Conservation (phyloP, 495 filamentous ascomycete species). For the Hypoxylon rickii region DNA sequence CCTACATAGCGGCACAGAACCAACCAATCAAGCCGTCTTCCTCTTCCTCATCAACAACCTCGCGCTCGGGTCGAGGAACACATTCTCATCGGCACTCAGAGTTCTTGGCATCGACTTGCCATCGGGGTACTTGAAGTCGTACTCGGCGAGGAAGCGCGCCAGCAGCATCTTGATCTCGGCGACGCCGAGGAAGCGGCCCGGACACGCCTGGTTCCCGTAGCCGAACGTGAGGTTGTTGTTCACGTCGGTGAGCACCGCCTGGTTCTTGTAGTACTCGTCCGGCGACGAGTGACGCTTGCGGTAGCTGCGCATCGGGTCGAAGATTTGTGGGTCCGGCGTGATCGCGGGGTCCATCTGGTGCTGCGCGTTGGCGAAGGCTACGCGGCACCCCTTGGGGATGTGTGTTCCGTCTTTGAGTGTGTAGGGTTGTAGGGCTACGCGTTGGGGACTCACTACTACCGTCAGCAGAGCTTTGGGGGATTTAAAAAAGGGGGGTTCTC, state of each 20-base stretch:
- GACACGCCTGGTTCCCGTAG: conserved; percentile 42
- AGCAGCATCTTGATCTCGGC: conserved; percentile 47
- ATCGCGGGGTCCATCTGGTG: conserved; percentile 14
- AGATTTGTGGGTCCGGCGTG: conserved; percentile 38
- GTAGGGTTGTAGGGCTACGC: not conserved
- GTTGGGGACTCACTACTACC: no score
- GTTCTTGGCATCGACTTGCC: not conserved
- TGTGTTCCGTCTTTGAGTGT: conserved; percentile 16
- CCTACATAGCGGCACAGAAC: no score
- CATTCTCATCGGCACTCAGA: conserved; percentile 13
- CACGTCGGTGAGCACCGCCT: conserved; percentile 33
- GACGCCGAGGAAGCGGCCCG: conserved; percentile 48
- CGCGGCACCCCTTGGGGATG: conserved; percentile 22
- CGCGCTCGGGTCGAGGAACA: conserved; percentile 13
- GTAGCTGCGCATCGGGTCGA: conserved; percentile 50
- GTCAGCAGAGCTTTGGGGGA: no score
- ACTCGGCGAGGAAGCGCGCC: conserved; percentile 48
- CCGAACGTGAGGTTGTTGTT: conserved; percentile 41
- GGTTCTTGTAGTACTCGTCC: conserved; percentile 26
- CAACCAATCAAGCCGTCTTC: not conserved
- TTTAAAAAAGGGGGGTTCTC: no score
- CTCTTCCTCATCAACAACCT: conserved; percentile 20
- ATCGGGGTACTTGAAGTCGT: conserved; percentile 47
- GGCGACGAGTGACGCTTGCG: conserved; percentile 21
- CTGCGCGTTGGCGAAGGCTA: not conserved